phyloP scores from a whole-genome alignment of 1,139 yeast genomes.

The Saccharomyces pastorianus region DNA sequence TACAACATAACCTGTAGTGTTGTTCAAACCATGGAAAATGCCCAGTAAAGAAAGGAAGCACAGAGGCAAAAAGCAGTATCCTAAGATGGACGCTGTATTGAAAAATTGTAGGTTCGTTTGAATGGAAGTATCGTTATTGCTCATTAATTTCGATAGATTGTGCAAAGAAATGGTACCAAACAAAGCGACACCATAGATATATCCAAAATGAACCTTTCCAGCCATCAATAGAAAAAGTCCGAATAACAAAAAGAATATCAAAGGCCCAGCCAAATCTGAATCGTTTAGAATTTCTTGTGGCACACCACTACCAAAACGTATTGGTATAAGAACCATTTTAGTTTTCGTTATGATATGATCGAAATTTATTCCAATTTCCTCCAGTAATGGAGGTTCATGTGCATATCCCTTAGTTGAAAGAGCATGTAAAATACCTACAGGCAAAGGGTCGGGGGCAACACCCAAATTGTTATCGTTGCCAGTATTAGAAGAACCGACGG shows the following conservation, averaged over 20 bases:
- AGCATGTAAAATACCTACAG: conserved; percentile 81
- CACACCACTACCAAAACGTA: conserved; percentile 41
- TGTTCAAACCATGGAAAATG: conserved; percentile 62
- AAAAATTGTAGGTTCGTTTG: conserved; percentile 27
- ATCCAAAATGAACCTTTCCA: conserved; percentile 94
- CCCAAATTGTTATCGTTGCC: conserved; percentile 12
- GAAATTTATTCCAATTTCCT: conserved; percentile 90
- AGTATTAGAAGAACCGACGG: conserved; percentile 3
- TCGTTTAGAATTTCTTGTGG: conserved; percentile 70
- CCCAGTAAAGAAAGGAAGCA: conserved; percentile 72
- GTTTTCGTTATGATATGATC: conserved; percentile 82
- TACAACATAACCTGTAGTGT: conserved; percentile 61
- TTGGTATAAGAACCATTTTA: conserved; percentile 75
- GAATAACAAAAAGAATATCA: conserved; percentile 77
- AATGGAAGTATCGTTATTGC: conserved; percentile 18
- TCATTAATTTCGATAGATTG: conserved; percentile 76
- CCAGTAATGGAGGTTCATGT: conserved; percentile 85
- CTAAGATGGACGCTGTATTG: conserved; percentile 69
- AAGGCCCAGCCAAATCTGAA: conserved; percentile 92
- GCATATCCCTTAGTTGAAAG: conserved; percentile 90
- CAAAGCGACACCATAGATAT: conserved; percentile 91
- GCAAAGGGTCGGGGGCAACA: conserved; percentile 40
- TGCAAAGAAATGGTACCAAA: conserved; percentile 85
- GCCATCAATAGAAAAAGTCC: conserved; percentile 76
- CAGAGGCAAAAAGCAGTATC: conserved; percentile 86